Evolutionary conservation across 1,284 basidiomycete genomes (phyloP).

Genomic region (Cyathus olla): DNA sequence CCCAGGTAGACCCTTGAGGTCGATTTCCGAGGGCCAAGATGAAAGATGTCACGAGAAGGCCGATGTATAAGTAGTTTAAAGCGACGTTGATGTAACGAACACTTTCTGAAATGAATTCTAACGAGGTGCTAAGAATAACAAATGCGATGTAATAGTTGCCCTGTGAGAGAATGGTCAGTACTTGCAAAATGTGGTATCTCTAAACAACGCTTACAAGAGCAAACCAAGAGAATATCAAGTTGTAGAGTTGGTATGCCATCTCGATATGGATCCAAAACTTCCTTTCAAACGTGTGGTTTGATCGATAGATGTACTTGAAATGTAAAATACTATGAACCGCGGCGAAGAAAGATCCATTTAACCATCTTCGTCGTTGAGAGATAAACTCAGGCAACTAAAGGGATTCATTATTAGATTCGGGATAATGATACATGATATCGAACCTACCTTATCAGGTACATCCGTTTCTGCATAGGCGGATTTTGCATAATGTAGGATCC

Average conservation of each 20-base stretch:
- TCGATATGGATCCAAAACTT: conserved; percentile 85
- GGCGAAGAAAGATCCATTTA: conserved; percentile 97
- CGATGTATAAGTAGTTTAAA: too few species aligned
- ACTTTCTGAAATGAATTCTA: too few species aligned
- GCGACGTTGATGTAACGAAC: too few species aligned
- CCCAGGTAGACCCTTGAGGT: too few species aligned
- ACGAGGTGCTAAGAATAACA: conserved; percentile 86
- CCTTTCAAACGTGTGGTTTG: conserved; percentile 85
- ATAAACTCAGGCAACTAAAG: conserved; percentile 93
- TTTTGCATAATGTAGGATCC: conserved; percentile 90
- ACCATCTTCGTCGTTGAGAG: conserved; percentile 90
- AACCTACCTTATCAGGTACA: conserved; percentile 78
- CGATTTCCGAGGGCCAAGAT: too few species aligned
- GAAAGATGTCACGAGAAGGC: too few species aligned
- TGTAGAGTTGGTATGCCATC: conserved; percentile 90
- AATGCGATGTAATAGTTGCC: conserved; percentile 97
- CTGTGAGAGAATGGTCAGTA: conserved; percentile 40
- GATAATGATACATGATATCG: too few species aligned
- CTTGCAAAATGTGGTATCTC: neutral
- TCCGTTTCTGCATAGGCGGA: conserved; percentile 91
- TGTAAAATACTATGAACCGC: conserved; percentile 89
- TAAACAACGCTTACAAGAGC: conserved; percentile 69
- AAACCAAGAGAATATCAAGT: conserved; percentile 95
- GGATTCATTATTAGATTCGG: too few species aligned
- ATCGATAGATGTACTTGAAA: conserved; percentile 85